A percentile compares a stretch with the other conserved stretches of the same genome.
Conservation (phyloP, 257 asterid genomes). For the Ilex asprella region DNA sequence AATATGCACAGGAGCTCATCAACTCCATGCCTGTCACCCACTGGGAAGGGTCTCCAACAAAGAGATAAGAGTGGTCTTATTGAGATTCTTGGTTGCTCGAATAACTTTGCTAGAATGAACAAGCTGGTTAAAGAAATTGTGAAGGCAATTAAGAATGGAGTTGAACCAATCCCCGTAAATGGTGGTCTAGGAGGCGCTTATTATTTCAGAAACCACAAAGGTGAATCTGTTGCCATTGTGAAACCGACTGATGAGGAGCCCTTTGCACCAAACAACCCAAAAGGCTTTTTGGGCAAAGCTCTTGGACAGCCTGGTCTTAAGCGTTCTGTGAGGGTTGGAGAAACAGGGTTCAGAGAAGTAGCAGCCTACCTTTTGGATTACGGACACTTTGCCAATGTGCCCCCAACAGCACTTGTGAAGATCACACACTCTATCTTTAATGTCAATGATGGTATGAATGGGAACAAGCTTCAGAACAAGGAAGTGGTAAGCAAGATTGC, state of each 20-base stretch:
- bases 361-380: slow-evolving; percentile 19
- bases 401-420: slow-evolving; percentile 15
- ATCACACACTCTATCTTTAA: slow-evolving; percentile 17
- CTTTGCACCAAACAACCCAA: slow-evolving; percentile 21
- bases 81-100: slow-evolving; percentile 11
- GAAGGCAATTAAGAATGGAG: neutral
- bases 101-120: neutral
- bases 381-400: slow-evolving; percentile 17
- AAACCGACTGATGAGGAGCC: slow-evolving; percentile 23
- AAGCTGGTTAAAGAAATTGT: slow-evolving; percentile 6
- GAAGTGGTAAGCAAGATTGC: slow-evolving; percentile 13
- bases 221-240: slow-evolving; percentile 13
- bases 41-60: slow-evolving; percentile 2
- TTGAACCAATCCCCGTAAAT: too few relatives aligned
- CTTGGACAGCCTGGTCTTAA: slow-evolving; percentile 16
- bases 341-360: slow-evolving; percentile 19
- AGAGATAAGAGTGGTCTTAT: slow-evolving; percentile 7
- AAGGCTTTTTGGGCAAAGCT: slow-evolving; percentile 14
- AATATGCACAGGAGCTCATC: slow-evolving; percentile 18
- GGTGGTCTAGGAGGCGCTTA: slow-evolving; percentile 18
- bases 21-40: slow-evolving; percentile 14
- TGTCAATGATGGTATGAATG: slow-evolving; percentile 9
- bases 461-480: slow-evolving; percentile 5
- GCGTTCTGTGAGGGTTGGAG: slow-evolving; percentile 15
- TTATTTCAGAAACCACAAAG: slow-evolving; percentile 7